Evolutionary conservation across 176 grass and related monocot genomes (phyloP).

Genomic region (Eragrostis curvula): DNA sequence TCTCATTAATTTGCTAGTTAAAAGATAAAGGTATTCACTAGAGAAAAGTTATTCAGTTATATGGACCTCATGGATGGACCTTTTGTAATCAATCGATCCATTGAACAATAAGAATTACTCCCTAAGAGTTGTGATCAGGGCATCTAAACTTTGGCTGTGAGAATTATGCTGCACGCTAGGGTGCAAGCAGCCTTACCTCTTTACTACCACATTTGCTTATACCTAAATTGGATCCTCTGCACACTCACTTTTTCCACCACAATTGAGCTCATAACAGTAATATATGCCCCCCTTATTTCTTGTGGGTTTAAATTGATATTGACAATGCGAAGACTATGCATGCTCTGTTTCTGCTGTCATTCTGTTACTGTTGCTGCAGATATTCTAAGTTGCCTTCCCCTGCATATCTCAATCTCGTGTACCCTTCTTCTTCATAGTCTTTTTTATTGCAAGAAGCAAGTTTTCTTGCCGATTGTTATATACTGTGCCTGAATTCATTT

Average conservation of each 20-base stretch:
- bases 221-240: not conserved
- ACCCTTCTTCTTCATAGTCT: conserved; percentile 12
- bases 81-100: not conserved
- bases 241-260: not conserved
- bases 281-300: not conserved
- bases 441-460: not conserved
- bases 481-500: conserved; percentile 17
- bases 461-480: not conserved
- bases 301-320: not conserved
- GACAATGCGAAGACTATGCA: not conserved
- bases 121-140: not conserved
- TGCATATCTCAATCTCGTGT: not conserved
- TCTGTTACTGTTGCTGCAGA: not conserved
- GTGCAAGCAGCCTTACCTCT: not conserved
- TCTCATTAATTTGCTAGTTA: too few relatives aligned
- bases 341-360: not conserved
- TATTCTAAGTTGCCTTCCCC: conserved; percentile 7
- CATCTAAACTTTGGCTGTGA: not conserved
- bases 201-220: not conserved
- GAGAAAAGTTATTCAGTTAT: too few relatives aligned
- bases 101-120: not conserved
- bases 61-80: not conserved
- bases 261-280: not conserved
- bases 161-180: not conserved
- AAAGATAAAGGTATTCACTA: too few relatives aligned